Base-by-base conservation (phyloP, 768 basidiomycete genomes). In the Rhizopogon rudus region DNA sequence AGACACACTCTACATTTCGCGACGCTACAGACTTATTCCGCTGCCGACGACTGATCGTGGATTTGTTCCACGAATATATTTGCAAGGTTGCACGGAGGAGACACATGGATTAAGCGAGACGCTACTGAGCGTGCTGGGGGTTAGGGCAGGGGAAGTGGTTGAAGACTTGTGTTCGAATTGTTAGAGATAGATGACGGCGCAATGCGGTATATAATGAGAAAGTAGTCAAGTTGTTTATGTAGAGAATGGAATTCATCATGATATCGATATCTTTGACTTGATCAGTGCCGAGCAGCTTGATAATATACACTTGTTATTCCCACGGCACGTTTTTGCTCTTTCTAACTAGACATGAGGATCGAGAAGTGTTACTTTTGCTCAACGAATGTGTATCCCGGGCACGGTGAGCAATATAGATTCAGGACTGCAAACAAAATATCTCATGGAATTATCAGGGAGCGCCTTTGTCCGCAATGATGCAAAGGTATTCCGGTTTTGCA, bases 301-400 rank as follows among this genome's bases (percentile, higher is more conserved):
- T 31, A 6, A 25, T 31, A 6, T 31, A 9, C 31, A 31, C 31
- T 31, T 6, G 5, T 6, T 13, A 31, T 69, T 69, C 68, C 53
- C 68, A 71, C 69, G 67, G 25, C 29, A 9, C 39, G 10, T 46
- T 53, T 43, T 17, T 22, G 44, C 25, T 3, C n/a, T 40, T 40
- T 25, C 14, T 29, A 31, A 51, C 43, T 52, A 54, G 50, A 66
- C 63, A 95, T 97, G 94, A 83, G 93, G 65, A 88, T 98, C 60
- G 96, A 97, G 77, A 95, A 95, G 78, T 98, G 96, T 70, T 98
- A 96, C 70, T 98, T 99, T 71, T 99, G 96, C 76, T 97, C 93
- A 33, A 91, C 90, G 55, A 95, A 81, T 70, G 89, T 97, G 63
- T 99, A 99, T 70, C 97, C 96, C 1, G 96, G 97, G 10, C 93